Conservation (phyloP, 1,139 yeast genomes). For the Yamadazyma atmosphaerica region DNA sequence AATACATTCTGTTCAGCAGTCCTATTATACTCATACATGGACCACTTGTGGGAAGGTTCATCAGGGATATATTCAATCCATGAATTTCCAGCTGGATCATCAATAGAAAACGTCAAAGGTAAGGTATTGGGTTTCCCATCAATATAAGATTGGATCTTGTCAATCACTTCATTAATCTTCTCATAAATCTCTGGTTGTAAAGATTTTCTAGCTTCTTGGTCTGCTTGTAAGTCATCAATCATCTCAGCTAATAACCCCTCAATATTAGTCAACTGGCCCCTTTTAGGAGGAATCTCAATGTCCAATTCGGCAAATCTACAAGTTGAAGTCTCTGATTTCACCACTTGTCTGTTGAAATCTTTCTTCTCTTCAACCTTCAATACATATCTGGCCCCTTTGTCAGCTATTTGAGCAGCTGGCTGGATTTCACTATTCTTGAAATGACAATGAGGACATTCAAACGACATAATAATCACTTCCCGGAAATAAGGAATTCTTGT, state of each 20-base stretch:
- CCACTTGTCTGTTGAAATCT: constrained; percentile 88
- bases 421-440: constrained; percentile 91
- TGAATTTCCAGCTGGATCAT: constrained; percentile 97
- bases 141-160: constrained; percentile 56
- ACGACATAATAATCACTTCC: constrained; percentile 92
- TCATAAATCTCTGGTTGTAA: constrained; percentile 72
- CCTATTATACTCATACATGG: constrained; percentile 78
- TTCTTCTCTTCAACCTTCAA: constrained; percentile 67
- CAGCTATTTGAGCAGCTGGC: constrained; percentile 87
- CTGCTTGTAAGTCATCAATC: constrained; percentile 76
- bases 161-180: constrained; percentile 71
- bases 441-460: constrained; percentile 93
- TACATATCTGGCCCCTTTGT: constrained; percentile 77
- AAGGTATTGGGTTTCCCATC: constrained; percentile 65
- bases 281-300: constrained; percentile 91
- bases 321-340: constrained; percentile 86
- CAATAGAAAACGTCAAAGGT: constrained; percentile 79
- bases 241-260: constrained; percentile 88
- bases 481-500: constrained; percentile 91
- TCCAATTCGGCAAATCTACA: constrained; percentile 83
- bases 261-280: constrained; percentile 89
- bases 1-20: constrained; percentile 85
- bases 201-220: constrained; percentile 76
- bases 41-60: constrained; percentile 90
- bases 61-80: constrained; percentile 93